phyloP scores from a whole-genome alignment of 1,139 yeast genomes.

The Blastobotrys persicus region DNA sequence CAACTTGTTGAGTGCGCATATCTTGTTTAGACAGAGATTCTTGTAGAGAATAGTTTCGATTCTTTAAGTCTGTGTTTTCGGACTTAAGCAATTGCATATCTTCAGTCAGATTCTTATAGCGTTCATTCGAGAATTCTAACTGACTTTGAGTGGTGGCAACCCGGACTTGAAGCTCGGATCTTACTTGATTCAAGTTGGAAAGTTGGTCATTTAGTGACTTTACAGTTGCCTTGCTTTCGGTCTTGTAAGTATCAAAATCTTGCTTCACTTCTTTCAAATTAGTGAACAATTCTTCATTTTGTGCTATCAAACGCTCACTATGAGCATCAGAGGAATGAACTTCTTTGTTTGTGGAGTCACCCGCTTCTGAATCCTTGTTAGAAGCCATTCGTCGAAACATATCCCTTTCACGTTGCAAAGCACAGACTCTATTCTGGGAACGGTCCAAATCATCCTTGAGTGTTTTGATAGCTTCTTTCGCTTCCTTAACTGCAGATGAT shows the following conservation, averaged over 20 bases:
- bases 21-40: slow-evolving; percentile 55
- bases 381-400: slow-evolving; percentile 50
- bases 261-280: slow-evolving; percentile 38
- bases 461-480: slow-evolving; percentile 69
- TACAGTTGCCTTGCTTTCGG: slow-evolving; percentile 45
- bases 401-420: slow-evolving; percentile 64
- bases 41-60: slow-evolving; percentile 51
- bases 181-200: slow-evolving; percentile 45
- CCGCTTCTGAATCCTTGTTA: slow-evolving; percentile 22
- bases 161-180: slow-evolving; percentile 46
- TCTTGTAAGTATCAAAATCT: slow-evolving; percentile 39
- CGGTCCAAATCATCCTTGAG: slow-evolving; percentile 62
- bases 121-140: slow-evolving; percentile 46
- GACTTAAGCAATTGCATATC: slow-evolving; percentile 41
- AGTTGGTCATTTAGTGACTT: slow-evolving; percentile 44
- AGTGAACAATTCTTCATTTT: slow-evolving; percentile 36
- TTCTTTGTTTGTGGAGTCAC: too few species aligned
- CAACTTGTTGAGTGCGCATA: slow-evolving; percentile 52
- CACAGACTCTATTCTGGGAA: slow-evolving; percentile 49
- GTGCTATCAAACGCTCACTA: slow-evolving; percentile 37
- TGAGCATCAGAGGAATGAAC: slow-evolving; percentile 25
- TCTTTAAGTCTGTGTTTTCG: slow-evolving; percentile 48
- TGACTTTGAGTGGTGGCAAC: slow-evolving; percentile 50
- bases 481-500: slow-evolving; percentile 65
- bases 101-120: slow-evolving; percentile 37